Conservation (phyloP, 169 alveolate genomes). For the Neospora caninum region DNA sequence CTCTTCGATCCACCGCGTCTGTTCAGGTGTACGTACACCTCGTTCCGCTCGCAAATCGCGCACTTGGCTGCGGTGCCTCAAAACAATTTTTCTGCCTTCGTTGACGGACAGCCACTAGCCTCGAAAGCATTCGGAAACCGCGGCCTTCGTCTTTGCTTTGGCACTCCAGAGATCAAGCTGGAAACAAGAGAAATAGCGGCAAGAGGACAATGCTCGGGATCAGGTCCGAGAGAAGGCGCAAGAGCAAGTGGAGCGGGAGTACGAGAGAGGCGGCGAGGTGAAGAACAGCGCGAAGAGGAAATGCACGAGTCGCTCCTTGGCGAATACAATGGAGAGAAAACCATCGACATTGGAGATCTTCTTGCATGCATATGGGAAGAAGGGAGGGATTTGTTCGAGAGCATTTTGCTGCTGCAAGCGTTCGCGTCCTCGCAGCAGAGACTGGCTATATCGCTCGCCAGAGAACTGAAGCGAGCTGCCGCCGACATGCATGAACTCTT, state of each 20-base stretch:
- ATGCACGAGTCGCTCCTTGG: not conserved
- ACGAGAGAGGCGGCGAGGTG: not conserved
- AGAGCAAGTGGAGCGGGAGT: not conserved
- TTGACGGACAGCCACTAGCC: not conserved
- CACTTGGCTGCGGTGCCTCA: not conserved
- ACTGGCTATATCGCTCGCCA: not conserved
- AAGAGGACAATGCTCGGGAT: too few species aligned
- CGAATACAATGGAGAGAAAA: not conserved
- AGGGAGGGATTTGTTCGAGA: not conserved
- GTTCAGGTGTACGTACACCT: conserved; percentile 10
- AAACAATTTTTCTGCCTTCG: not conserved
- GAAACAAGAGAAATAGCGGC: too few species aligned
- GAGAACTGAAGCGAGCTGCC: not conserved
- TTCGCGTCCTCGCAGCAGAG: conserved; percentile 7
- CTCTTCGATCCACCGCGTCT: not conserved
- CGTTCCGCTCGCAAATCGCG: not conserved
- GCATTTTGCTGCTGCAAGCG: conserved; percentile 19
- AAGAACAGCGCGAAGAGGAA: not conserved
- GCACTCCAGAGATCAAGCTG: not conserved
- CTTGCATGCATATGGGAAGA: conserved; percentile 18
- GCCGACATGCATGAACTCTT: not conserved
- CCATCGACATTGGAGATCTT: not conserved
- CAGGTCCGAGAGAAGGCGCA: not conserved
- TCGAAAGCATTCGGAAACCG: not conserved
- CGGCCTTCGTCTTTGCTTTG: not conserved